Percentiles rank a stretch among this genome's conserved stretches.
Evolutionary conservation across 148 eudicot genomes (phyloP).

Genomic region (Spergularia bocconei): DNA sequence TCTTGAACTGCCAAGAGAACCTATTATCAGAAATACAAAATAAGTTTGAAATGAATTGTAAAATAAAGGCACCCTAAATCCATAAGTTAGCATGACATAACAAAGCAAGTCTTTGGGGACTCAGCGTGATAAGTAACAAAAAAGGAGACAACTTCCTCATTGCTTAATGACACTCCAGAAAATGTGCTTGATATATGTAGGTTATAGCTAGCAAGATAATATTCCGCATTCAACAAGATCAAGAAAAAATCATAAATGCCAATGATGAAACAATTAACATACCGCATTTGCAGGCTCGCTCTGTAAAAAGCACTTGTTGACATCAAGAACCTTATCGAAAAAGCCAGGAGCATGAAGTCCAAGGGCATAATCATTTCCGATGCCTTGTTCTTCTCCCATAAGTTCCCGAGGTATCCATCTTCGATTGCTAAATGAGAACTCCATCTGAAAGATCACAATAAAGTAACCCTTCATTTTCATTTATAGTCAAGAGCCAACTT

Average conservation of each 20-base stretch:
- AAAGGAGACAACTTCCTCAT: not conserved
- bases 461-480: not conserved
- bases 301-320: constrained; percentile 78
- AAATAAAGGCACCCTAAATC: constrained; percentile 3
- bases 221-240: not conserved
- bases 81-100: not conserved
- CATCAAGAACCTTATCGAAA: constrained; percentile 83
- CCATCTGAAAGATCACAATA: constrained; percentile 61
- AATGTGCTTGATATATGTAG: not conserved
- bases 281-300: constrained; percentile 87
- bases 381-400: constrained; percentile 39
- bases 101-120: not conserved
- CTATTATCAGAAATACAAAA: constrained; percentile 50
- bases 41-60: constrained; percentile 21
- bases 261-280: constrained; percentile 15
- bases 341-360: constrained; percentile 99
- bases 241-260: not conserved
- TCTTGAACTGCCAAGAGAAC: constrained; percentile 94
- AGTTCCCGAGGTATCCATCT: constrained; percentile 70
- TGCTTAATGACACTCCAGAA: not conserved
- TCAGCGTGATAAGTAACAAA: not conserved
- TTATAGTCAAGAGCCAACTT: no score
- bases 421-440: constrained; percentile 75
- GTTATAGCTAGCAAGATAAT: not conserved
- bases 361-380: constrained; percentile 53